These are phyloP conservation scores for Aspergillus carlsbadensis DNA, from an alignment of 495 filamentous ascomycete species.

Conservation along the genomic window DNA sequence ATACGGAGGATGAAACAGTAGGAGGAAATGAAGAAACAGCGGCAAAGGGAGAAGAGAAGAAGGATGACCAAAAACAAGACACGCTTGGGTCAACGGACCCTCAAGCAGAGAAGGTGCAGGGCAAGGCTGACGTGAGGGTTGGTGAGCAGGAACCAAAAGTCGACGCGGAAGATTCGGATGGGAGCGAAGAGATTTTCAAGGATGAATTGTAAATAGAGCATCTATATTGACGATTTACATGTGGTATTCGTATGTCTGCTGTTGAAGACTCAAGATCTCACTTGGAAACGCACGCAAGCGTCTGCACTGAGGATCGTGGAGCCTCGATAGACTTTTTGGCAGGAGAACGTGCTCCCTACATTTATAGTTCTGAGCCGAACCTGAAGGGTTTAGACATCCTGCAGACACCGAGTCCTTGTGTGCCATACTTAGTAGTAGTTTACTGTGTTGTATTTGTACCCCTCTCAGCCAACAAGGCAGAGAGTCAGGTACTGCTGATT, in stretches of 20 bases:
- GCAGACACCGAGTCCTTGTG: too few relatives aligned
- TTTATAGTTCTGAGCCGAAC: background rate
- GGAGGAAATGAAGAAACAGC: constrained; percentile 36
- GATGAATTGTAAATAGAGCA: constrained; percentile 49
- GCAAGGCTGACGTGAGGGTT: background rate
- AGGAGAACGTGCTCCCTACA: background rate
- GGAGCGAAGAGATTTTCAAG: constrained; percentile 54
- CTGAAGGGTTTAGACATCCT: too few relatives aligned
- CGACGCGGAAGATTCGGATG: constrained; percentile 25
- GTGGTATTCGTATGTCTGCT: background rate
- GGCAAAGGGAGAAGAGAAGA: constrained; percentile 24
- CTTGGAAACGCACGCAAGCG: background rate
- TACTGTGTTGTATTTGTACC: background rate
- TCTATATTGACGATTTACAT: constrained; percentile 3
- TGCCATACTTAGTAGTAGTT: too few relatives aligned
- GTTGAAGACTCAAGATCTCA: too few relatives aligned
- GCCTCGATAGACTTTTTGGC: background rate
- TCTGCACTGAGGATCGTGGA: background rate
- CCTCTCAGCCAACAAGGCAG: background rate
- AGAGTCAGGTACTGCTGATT: background rate
- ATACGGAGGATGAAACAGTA: constrained; percentile 34
- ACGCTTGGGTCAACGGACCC: background rate
- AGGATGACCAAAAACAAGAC: background rate
- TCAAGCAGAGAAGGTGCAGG: background rate
- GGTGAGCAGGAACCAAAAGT: constrained; percentile 5